Evolutionary conservation across 83 land plant genomes (phyloP).

Genomic region (Isoetes engelmannii): DNA sequence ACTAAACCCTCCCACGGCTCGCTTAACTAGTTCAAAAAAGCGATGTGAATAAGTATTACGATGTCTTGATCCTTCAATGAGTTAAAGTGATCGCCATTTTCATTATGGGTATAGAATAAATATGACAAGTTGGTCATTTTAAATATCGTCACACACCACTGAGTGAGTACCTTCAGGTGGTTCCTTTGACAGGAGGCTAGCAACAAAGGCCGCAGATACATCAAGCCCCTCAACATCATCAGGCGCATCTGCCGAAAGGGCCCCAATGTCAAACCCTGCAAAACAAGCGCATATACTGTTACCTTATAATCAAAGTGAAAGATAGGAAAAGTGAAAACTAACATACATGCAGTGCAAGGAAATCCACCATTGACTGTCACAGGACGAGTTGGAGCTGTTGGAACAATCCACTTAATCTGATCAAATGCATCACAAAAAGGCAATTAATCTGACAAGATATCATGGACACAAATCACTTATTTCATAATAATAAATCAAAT

Average conservation of each 20-base stretch:
- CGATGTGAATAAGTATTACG: neutral
- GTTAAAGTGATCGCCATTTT: neutral
- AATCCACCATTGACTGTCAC: conserved; percentile 65
- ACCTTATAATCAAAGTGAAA: too few relatives aligned
- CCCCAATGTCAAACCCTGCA: conserved; percentile 82
- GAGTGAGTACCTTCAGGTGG: conserved; percentile 50
- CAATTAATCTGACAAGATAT: too few relatives aligned
- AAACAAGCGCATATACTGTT: neutral
- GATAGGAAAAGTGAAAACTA: neutral
- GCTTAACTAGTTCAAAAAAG: conserved; percentile 20
- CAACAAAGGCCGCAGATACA: conserved; percentile 87
- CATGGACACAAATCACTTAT: too few relatives aligned
- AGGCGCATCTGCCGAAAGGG: conserved; percentile 57
- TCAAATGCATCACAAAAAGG: too few relatives aligned
- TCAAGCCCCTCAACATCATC: conserved; percentile 81
- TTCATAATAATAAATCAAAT: too few relatives aligned
- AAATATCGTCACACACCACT: neutral
- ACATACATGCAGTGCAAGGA: conserved; percentile 81
- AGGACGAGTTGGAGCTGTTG: conserved; percentile 86
- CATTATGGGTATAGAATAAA: conserved; percentile 8
- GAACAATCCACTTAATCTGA: conserved; percentile 91
- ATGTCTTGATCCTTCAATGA: conserved; percentile 2
- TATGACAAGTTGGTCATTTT: neutral
- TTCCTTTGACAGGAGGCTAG: conserved; percentile 67
- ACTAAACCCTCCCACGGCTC: conserved; percentile 93